These are phyloP conservation scores for Mucor lusitanicus DNA, from an alignment of 371 early-diverging fungal genomes.

Conservation along the genomic window DNA sequence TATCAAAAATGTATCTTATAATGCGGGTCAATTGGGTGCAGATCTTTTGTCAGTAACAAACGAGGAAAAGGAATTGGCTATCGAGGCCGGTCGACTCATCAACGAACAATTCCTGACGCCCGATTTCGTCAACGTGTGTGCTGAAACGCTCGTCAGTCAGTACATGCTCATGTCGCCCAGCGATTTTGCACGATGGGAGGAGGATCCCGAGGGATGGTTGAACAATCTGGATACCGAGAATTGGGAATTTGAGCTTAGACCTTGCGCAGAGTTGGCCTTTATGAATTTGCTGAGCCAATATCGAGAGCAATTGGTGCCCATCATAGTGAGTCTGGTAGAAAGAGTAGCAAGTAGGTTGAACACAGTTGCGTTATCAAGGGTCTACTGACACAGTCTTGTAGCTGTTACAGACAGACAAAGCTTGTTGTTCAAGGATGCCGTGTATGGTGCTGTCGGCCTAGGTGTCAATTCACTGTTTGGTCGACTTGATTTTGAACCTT, in stretches of 20 bases:
- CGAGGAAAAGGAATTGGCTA: constrained; percentile 53
- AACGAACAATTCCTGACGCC: constrained; percentile 72
- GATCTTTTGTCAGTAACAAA: constrained; percentile 41
- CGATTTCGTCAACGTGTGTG: constrained; percentile 61
- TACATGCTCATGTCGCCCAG: constrained; percentile 71
- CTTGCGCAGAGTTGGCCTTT: constrained; percentile 85
- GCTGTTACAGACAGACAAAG: constrained; percentile 49
- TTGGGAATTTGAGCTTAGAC: constrained; percentile 83
- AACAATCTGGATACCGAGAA: constrained; percentile 81
- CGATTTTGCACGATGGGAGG: constrained; percentile 82
- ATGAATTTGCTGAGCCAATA: constrained; percentile 74
- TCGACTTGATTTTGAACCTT: constrained; percentile 78
- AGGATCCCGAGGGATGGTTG: constrained; percentile 87
- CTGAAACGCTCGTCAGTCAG: constrained; percentile 71
- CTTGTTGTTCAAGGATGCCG: constrained; percentile 80
- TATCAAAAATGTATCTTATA: constrained; percentile 63
- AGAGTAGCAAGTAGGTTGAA: constrained; percentile 57
- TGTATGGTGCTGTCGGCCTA: constrained; percentile 81
- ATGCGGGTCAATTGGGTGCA: constrained; percentile 29
- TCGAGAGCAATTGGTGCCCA: constrained; percentile 65
- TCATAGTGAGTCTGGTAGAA: constrained; percentile 63
- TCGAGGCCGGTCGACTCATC: constrained; percentile 59
- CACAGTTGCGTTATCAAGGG: background rate
- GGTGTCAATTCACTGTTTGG: constrained; percentile 86
- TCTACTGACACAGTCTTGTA: background rate